Evolutionary conservation across 2,329 filamentous ascomycete genomes (phyloP).

Genomic region (Orbilia brochopaga): DNA sequence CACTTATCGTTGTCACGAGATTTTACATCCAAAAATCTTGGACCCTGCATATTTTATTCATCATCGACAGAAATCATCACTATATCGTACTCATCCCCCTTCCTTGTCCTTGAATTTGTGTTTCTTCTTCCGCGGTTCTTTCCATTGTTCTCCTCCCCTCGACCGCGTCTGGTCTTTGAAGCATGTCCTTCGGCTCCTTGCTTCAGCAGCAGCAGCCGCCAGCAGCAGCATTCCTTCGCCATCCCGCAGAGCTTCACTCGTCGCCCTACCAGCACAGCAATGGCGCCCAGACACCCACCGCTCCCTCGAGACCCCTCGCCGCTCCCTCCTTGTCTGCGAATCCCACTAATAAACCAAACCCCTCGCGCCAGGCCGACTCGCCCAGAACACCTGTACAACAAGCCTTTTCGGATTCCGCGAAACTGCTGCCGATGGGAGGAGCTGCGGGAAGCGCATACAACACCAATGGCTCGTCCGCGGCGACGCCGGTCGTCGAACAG

Average conservation of each 20-base stretch:
- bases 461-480: not conserved
- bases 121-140: not conserved
- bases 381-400: constrained; percentile 49
- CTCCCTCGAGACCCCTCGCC: constrained; percentile 24
- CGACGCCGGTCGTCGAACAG: not conserved
- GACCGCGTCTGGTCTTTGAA: constrained; percentile 28
- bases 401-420: constrained; percentile 44
- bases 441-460: constrained; percentile 7
- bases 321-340: constrained; percentile 20
- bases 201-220: constrained; percentile 50
- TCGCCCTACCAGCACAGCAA: constrained; percentile 38
- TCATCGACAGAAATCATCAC: not conserved
- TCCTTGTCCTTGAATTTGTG: not conserved
- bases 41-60: not conserved
- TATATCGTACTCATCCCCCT: not conserved
- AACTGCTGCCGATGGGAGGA: constrained; percentile 22
- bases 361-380: constrained; percentile 24
- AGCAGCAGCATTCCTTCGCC: constrained; percentile 47
- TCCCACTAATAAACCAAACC: constrained; percentile 20
- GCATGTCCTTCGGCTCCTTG: constrained; percentile 51
- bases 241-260: constrained; percentile 42
- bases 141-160: constrained; percentile 6
- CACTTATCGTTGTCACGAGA: not conserved
- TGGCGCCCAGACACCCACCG: constrained; percentile 36
- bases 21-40: not conserved